phyloP scores from a whole-genome alignment of 495 filamentous ascomycete genomes.

The Trichocladium uniseriatum region DNA sequence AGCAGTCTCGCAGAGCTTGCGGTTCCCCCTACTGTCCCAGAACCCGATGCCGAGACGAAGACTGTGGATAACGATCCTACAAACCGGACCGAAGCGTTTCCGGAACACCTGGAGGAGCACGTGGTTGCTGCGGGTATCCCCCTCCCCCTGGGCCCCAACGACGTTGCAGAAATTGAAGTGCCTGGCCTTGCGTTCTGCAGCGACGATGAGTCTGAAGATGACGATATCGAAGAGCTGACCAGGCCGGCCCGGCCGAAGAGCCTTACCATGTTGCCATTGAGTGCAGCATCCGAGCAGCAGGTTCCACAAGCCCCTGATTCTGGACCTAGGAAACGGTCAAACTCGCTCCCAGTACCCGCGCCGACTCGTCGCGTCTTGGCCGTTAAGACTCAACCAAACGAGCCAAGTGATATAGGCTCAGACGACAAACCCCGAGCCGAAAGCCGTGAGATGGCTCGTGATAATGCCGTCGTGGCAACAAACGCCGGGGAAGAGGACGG shows the following conservation, averaged over 20 bases:
- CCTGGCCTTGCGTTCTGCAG: constrained; percentile 51
- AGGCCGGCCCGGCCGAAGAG: constrained; percentile 48
- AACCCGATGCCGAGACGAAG: constrained; percentile 11
- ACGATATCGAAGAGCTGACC: constrained; percentile 31
- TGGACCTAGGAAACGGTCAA: constrained; percentile 42
- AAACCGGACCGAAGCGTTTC: constrained; percentile 1
- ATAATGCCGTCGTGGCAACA: background rate
- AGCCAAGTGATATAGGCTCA: background rate
- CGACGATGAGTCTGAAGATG: constrained; percentile 50
- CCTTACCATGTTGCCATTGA: constrained; percentile 40
- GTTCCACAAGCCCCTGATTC: constrained; percentile 21
- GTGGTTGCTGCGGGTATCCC: constrained; percentile 47
- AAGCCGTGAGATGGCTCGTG: background rate
- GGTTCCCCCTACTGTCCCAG: constrained; percentile 22
- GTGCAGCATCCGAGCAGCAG: constrained; percentile 8
- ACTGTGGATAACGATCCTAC: background rate
- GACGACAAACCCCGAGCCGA: background rate
- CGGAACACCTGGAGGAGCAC: constrained; percentile 17
- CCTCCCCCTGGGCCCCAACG: constrained; percentile 57
- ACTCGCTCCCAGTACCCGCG: constrained; percentile 42
- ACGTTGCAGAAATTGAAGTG: constrained; percentile 65
- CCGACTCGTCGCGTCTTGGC: constrained; percentile 15
- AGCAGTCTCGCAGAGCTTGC: constrained; percentile 26
- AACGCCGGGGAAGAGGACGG: background rate
- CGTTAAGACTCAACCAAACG: background rate